Percentiles rank a stretch among this genome's conserved stretches.
These are phyloP conservation scores for Psilocybe sp. DNA, from an alignment of 768 basidiomycete genomes.

Conservation along the genomic window DNA sequence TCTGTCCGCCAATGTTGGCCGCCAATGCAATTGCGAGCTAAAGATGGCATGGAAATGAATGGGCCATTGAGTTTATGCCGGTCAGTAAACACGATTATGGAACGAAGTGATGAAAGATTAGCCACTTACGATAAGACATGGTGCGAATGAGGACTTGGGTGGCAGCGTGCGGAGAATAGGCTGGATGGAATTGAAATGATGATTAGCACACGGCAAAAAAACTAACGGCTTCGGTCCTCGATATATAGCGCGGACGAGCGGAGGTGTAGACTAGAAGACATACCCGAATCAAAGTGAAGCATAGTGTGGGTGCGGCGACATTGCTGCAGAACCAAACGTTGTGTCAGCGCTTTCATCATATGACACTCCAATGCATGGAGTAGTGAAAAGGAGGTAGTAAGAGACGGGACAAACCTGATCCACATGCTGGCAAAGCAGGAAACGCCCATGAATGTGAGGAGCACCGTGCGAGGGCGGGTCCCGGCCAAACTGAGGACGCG, in stretches of 20 bases:
- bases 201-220: constrained; percentile 7
- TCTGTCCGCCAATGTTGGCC: constrained; percentile 96
- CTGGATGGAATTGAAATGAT: constrained; percentile 35
- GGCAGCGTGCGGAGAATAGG: constrained; percentile 93
- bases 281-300: constrained; percentile 94
- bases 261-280: constrained; percentile 22
- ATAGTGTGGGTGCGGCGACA: constrained; percentile 95
- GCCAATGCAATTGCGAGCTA: constrained; percentile 97
- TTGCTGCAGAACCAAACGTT: constrained; percentile 50
- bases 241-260: not conserved
- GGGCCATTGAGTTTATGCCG: not conserved
- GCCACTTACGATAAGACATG: constrained; percentile 81
- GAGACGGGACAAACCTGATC: constrained; percentile 70
- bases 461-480: constrained; percentile 77
- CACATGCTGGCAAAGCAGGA: constrained; percentile 99
- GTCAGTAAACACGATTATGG: not conserved
- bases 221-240: constrained; percentile 1
- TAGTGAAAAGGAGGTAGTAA: constrained; percentile 1
- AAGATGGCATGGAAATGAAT: not conserved
- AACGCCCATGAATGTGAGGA: constrained; percentile 93
- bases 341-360: not conserved
- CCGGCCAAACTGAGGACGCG: constrained; percentile 89
- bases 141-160: constrained; percentile 80
- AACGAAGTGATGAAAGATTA: not conserved
- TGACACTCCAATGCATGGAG: not conserved